These are phyloP conservation scores for Termitomyces sp. DNA, from an alignment of 768 basidiomycete genomes.

Conservation along the genomic window DNA sequence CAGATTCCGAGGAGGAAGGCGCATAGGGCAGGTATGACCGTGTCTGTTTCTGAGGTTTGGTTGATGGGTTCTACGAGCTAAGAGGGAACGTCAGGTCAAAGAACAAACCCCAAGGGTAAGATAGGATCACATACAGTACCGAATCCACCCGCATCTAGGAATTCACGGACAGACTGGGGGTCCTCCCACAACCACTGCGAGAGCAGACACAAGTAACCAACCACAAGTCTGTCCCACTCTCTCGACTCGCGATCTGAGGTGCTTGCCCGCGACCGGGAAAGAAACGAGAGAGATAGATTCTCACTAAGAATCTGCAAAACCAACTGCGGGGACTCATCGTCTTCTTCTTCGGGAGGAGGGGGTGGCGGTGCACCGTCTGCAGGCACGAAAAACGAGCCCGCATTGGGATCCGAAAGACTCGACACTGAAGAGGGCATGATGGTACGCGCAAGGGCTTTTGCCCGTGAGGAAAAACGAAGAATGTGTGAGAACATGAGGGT, in stretches of 20 bases:
- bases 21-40: conserved; percentile 83
- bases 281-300: conserved; percentile 80
- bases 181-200: conserved; percentile 98
- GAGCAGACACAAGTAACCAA: conserved; percentile 78
- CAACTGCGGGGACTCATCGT: conserved; percentile 62
- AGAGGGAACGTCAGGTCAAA: background rate
- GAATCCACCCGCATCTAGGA: conserved; percentile 85
- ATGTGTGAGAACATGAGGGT: conserved; percentile 77
- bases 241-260: conserved; percentile 65
- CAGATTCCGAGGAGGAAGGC: conserved; percentile 89
- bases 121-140: conserved; percentile 63
- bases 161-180: conserved; percentile 79
- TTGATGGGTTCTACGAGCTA: conserved; percentile 92
- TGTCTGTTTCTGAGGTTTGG: conserved; percentile 80
- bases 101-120: background rate
- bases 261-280: conserved; percentile 67
- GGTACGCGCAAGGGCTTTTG: conserved; percentile 57
- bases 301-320: conserved; percentile 85
- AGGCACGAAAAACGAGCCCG: conserved; percentile 63
- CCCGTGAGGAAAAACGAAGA: conserved; percentile 57
- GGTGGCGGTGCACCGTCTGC: conserved; percentile 51
- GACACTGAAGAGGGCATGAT: conserved; percentile 48
- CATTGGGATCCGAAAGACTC: conserved; percentile 22
- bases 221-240: conserved; percentile 89
- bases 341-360: conserved; percentile 32